Conservation (phyloP, 2,329 filamentous ascomycete species). For the Xylariaceae sp. region DNA sequence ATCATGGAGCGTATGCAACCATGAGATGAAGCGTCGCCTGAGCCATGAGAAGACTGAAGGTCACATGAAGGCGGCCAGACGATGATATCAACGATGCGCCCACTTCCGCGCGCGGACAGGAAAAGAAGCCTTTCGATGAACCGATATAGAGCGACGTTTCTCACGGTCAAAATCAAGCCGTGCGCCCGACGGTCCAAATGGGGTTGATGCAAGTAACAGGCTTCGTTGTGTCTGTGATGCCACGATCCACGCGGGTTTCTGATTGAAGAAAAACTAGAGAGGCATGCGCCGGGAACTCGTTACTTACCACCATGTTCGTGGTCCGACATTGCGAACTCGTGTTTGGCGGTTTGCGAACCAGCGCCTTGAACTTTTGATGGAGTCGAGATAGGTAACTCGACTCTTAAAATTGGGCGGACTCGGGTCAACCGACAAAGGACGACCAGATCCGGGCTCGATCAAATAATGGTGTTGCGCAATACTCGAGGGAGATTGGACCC, state of each 20-base stretch:
- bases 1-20: background rate
- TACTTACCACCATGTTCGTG: slow-evolving; percentile 59
- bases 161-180: background rate
- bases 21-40: background rate
- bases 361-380: background rate
- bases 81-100: background rate
- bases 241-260: background rate
- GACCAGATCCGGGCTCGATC: background rate
- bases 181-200: background rate
- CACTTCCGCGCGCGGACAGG: background rate
- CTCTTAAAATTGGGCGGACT: background rate
- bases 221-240: background rate
- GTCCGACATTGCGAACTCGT: slow-evolving; percentile 51
- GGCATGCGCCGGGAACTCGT: background rate
- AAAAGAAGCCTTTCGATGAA: background rate
- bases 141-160: background rate
- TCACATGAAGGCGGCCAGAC: background rate
- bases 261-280: background rate
- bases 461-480: background rate
- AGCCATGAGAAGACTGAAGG: background rate
- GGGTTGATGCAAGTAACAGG: background rate
- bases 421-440: background rate
- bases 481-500: background rate
- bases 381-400: background rate
- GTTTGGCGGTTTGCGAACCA: background rate